Conservation (phyloP, 2,329 filamentous ascomycete species). For the Pseudogymnoascus sp. region DNA sequence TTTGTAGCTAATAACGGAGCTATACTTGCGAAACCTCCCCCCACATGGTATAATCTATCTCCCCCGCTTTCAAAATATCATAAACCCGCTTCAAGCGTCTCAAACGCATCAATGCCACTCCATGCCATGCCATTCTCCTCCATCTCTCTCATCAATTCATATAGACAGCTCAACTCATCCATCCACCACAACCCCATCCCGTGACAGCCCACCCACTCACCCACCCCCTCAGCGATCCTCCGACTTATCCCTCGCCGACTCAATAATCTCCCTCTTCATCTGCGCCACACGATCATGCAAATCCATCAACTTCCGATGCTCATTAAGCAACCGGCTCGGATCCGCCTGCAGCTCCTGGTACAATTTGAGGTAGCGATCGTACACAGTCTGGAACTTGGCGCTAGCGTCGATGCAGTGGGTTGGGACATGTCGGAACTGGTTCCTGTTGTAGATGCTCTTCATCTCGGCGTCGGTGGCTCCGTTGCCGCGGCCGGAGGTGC, state of each 20-base stretch:
- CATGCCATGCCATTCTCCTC: background rate
- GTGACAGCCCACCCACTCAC: background rate
- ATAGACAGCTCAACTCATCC: background rate
- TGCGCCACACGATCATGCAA: conserved; percentile 45
- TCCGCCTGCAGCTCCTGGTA: background rate
- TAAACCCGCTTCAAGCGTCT: background rate
- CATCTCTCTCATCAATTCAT: background rate
- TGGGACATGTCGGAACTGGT: conserved; percentile 1
- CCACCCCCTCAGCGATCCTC: background rate
- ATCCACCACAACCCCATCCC: background rate
- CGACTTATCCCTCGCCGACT: background rate
- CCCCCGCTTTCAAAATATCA: background rate
- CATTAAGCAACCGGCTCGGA: background rate
- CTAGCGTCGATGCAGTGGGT: background rate
- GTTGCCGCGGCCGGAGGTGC: background rate
- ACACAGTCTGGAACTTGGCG: background rate
- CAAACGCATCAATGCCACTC: background rate
- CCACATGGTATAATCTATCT: background rate
- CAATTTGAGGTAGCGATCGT: background rate
- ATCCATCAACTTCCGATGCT: conserved; percentile 34
- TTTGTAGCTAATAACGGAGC: background rate
- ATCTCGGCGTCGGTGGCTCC: background rate
- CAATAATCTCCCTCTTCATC: conserved; percentile 50
- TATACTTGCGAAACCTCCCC: background rate
- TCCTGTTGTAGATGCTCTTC: background rate